Evolutionary conservation across 169 alveolate genomes (phyloP).

Genomic region (Sarcocystis neurona): DNA sequence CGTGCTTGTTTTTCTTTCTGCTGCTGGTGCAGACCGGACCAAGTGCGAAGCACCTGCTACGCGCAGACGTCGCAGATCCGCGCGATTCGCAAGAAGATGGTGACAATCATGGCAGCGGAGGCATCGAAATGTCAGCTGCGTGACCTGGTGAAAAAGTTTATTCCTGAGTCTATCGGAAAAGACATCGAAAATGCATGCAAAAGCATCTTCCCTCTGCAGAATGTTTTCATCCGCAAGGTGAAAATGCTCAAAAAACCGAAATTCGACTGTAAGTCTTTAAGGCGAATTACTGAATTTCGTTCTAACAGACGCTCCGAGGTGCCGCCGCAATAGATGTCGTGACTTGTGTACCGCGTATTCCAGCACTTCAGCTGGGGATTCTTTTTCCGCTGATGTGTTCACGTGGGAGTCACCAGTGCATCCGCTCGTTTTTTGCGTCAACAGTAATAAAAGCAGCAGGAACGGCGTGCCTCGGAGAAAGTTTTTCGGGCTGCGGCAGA

Average conservation of each 20-base stretch:
- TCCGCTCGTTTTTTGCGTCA: too few species aligned
- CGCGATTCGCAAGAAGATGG: conserved; percentile 96
- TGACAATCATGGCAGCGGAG: conserved; percentile 93
- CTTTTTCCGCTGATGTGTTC: too few species aligned
- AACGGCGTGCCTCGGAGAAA: too few species aligned
- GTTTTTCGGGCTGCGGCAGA: too few species aligned
- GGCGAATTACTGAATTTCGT: neutral
- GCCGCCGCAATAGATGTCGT: too few species aligned
- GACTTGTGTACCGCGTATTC: too few species aligned
- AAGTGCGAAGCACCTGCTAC: conserved; percentile 95
- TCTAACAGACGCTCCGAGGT: neutral
- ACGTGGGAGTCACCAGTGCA: too few species aligned
- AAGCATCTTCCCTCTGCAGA: conserved; percentile 95
- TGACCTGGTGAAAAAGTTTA: conserved; percentile 93
- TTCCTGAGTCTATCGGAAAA: conserved; percentile 95
- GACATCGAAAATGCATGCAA: conserved; percentile 95
- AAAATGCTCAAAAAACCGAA: conserved; percentile 97
- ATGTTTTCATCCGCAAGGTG: conserved; percentile 94
- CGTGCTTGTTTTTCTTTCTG: neutral
- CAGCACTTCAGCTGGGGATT: too few species aligned
- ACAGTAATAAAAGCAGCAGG: too few species aligned
- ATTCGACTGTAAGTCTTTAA: conserved; percentile 81
- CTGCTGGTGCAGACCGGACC: conserved; percentile 82
- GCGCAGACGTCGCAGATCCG: conserved; percentile 94
- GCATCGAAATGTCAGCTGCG: conserved; percentile 92